Evolutionary conservation across 1,284 basidiomycete species (phyloP), one percentile per base, ranked within the genome.

Genomic region (Pyrrhoderma lamaoense): DNA sequence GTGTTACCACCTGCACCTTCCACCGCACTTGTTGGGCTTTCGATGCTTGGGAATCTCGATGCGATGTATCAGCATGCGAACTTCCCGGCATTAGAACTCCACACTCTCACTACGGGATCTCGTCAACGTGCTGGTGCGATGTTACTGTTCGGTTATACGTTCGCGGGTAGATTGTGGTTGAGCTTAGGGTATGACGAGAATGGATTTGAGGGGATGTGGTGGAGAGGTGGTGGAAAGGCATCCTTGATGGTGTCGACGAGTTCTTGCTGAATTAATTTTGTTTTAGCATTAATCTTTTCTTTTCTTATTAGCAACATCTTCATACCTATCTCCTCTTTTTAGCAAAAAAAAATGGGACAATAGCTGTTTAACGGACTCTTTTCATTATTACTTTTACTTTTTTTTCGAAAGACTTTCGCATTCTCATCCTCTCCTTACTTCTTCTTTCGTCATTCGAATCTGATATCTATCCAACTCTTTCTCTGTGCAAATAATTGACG

Each of bases 31-130:
- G 73, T 90, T 50, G 88, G 87, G 0, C 66, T 89, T 37, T 89
- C 85, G 8, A 71, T 91, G 53, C 73, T 90, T 34, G 86, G 87
- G 1, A 89, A 89, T 61, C 69, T 90, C 43, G 88, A 91, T 62
- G 80, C 74, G 2, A 82, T 82, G 19, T 92, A 90, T 68, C 76
- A 80, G 55, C 85, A 89, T 62, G 66, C 70, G 9, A 57, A 62
- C 0, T 89, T 78, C 67, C 71, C 74, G 8, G 61, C 69, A 0
- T 67, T 80, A 45, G 64, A 79, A 65, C 68, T 90, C 27, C 76
- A 82, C 57, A 79, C 78, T 13, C 69, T 90, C 21, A 89, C 85
- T 19, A 89, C 86, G 2, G 88, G 87, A 0, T 86, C 82, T 3
- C 73, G 88, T 7, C 86, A 89, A 62, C 76, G 85, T 1, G 59